phyloP scores from a whole-genome alignment of 2,329 filamentous ascomycete species.

The Fusarium graminum region DNA sequence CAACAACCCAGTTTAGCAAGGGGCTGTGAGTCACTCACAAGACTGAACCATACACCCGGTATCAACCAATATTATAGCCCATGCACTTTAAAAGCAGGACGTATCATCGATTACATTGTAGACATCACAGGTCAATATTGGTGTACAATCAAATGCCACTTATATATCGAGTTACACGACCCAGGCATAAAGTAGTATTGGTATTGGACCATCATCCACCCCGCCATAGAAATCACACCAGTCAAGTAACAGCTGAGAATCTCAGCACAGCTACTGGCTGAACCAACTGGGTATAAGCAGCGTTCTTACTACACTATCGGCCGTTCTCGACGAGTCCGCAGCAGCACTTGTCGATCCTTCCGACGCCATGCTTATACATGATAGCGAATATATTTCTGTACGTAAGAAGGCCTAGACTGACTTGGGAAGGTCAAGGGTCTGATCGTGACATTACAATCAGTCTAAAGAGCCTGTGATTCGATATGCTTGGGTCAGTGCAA shows the following conservation, averaged over 20 bases:
- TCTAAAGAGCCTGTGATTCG: background rate
- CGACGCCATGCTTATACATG: background rate
- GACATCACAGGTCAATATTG: background rate
- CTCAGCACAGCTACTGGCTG: background rate
- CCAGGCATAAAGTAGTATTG: background rate
- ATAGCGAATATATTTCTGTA: background rate
- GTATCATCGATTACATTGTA: background rate
- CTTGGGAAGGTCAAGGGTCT: background rate
- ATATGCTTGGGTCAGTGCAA: background rate
- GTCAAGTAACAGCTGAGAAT: background rate
- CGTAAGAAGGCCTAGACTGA: background rate
- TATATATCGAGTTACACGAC: background rate
- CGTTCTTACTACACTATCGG: background rate
- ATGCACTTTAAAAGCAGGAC: background rate
- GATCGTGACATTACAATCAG: background rate
- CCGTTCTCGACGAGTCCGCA: background rate
- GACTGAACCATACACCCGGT: background rate
- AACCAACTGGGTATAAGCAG: background rate
- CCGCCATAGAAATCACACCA: background rate
- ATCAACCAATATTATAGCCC: background rate
- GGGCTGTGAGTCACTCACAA: background rate
- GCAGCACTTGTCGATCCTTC: background rate
- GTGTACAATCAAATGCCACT: background rate
- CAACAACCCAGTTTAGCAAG: background rate
- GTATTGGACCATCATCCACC: background rate